Evolutionary conservation across 75 land plant species (phyloP).

Genomic region (Larix kaempferi): DNA sequence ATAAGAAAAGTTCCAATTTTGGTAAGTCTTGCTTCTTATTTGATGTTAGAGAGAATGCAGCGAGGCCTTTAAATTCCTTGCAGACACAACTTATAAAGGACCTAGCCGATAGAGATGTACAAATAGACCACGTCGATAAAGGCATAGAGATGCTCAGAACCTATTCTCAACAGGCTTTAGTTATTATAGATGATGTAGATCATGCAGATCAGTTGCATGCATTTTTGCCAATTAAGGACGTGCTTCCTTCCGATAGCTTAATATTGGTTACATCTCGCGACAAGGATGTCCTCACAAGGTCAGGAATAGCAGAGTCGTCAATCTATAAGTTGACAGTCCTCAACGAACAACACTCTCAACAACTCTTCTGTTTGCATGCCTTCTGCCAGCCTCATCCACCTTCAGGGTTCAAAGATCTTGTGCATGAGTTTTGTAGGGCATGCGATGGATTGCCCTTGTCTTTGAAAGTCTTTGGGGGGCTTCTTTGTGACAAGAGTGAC

Average conservation of each 20-base stretch:
- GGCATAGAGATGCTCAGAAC: not conserved
- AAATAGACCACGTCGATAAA: not conserved
- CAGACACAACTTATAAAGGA: not conserved
- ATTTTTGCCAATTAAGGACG: not conserved
- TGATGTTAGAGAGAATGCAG: not conserved
- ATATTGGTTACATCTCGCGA: not conserved
- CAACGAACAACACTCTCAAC: not conserved
- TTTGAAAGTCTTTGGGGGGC: not conserved
- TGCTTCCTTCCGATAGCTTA: not conserved
- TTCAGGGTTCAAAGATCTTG: not conserved
- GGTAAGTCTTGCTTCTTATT: not conserved
- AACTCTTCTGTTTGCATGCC: not conserved
- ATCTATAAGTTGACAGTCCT: not conserved
- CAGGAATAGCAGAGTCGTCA: not conserved
- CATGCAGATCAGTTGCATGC: not conserved
- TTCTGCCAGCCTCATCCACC: not conserved
- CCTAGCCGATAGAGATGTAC: not conserved
- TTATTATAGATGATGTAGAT: conserved; percentile 1
- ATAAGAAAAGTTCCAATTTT: not conserved
- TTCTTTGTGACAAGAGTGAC: not conserved
- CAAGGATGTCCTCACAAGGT: not conserved
- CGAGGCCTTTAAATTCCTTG: not conserved
- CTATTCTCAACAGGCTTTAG: not conserved
- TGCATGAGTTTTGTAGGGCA: not conserved
- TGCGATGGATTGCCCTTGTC: conserved; percentile 2